Percentiles rank a stretch among this genome's conserved stretches.
phyloP scores from a whole-genome alignment of 1,284 basidiomycete genomes.

The Malassezia furfur region DNA sequence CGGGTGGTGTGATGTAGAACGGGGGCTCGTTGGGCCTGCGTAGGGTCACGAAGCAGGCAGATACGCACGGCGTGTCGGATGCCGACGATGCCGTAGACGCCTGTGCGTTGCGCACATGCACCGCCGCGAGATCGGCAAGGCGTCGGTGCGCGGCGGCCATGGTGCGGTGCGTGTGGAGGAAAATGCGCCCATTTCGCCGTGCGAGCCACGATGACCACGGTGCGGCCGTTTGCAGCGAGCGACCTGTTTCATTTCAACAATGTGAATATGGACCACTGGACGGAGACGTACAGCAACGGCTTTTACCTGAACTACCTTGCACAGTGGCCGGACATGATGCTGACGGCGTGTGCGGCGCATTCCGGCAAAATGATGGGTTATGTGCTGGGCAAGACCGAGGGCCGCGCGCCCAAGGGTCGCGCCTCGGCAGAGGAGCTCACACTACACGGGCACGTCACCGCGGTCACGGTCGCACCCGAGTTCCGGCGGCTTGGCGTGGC shows the following conservation, averaged over 20 bases:
- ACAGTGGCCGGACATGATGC: conserved; percentile 80
- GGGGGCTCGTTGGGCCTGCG: conserved; percentile 3
- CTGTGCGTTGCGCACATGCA: conserved; percentile 3
- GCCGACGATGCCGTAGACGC: no score
- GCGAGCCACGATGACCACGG: conserved; percentile 62
- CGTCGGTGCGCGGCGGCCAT: not conserved
- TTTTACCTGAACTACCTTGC: conserved; percentile 80
- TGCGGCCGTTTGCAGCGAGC: conserved; percentile 70
- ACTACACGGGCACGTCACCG: conserved; percentile 63
- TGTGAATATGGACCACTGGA: conserved; percentile 85
- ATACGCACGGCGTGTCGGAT: no score
- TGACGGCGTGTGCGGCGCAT: conserved; percentile 62
- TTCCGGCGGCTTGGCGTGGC: conserved; percentile 75
- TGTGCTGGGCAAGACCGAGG: conserved; percentile 41
- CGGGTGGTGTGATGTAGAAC: conserved; percentile 7
- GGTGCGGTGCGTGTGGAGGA: not conserved
- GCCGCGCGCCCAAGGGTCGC: conserved; percentile 21
- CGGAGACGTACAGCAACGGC: conserved; percentile 76
- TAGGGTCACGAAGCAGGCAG: conserved; percentile 9
- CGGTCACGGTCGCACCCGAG: conserved; percentile 79
- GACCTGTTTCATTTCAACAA: conserved; percentile 89
- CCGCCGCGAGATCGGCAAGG: not conserved
- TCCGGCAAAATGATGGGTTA: conserved; percentile 28
- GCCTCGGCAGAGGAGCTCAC: conserved; percentile 15
- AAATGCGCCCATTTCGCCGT: not conserved